Evolutionary conservation across 1,139 yeast genomes (phyloP).

Genomic region (Blastobotrys persicus): DNA sequence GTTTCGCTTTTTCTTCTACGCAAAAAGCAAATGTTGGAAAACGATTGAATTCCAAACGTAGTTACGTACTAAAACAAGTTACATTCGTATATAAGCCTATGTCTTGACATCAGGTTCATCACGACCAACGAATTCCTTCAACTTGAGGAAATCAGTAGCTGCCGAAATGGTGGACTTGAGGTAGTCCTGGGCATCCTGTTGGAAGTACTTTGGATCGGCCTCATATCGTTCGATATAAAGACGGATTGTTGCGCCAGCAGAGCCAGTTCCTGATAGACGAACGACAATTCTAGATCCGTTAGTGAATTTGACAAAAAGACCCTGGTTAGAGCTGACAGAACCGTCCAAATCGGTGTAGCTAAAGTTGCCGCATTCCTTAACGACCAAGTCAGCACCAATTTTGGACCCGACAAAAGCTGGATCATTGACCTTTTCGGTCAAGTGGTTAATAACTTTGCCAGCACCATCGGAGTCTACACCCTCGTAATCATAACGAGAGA

Average conservation of each 20-base stretch:
- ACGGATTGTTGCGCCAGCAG: conserved; percentile 96
- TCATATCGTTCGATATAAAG: conserved; percentile 86
- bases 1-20: no score
- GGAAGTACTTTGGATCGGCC: conserved; percentile 52
- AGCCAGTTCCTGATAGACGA: conserved; percentile 95
- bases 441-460: conserved; percentile 56
- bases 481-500: conserved; percentile 95
- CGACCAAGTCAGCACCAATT: conserved; percentile 48
- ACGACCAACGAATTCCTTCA: conserved; percentile 73
- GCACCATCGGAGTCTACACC: conserved; percentile 78
- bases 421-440: conserved; percentile 39
- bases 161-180: conserved; percentile 60
- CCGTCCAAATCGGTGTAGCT: conserved; percentile 95
- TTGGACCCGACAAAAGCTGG: conserved; percentile 47
- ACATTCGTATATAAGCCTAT: conserved; percentile 32
- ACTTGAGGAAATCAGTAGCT: conserved; percentile 66
- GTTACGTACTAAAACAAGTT: not conserved
- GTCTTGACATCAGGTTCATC: conserved; percentile 90
- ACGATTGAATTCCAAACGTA: no score
- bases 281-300: conserved; percentile 86
- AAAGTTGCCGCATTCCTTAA: conserved; percentile 81
- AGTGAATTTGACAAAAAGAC: conserved; percentile 76
- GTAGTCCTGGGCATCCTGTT: conserved; percentile 62
- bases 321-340: conserved; percentile 86
- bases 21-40: no score